These are phyloP conservation scores for Solanum hybrid DNA, from an alignment of 305 asterid species.

Conservation along the genomic window DNA sequence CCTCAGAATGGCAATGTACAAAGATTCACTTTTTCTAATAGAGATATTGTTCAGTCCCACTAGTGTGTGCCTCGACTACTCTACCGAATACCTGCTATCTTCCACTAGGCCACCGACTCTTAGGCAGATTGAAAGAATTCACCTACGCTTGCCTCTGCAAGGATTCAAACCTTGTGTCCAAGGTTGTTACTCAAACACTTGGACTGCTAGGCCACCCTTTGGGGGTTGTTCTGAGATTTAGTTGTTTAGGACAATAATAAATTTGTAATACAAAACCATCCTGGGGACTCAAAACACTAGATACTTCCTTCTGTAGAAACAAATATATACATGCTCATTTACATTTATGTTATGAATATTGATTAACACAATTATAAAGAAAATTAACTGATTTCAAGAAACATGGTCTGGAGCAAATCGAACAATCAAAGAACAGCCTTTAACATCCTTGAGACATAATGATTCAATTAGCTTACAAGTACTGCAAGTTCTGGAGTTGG, in stretches of 20 bases:
- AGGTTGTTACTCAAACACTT: neutral
- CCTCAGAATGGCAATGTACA: neutral
- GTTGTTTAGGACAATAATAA: neutral
- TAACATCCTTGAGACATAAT: neutral
- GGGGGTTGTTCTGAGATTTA: neutral
- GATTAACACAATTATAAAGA: neutral
- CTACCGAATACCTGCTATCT: neutral
- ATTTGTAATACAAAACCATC: constrained; percentile 8
- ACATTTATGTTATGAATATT: neutral
- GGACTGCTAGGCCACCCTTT: neutral
- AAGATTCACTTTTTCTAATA: neutral
- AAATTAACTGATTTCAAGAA: neutral
- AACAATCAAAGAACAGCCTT: neutral
- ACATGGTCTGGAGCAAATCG: neutral
- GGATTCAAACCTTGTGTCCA: neutral
- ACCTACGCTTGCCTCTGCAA: neutral
- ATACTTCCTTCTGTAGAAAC: neutral
- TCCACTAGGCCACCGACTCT: neutral
- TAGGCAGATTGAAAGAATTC: neutral
- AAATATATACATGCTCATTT: neutral
- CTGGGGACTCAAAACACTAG: neutral
- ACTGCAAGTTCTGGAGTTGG: constrained; percentile 51
- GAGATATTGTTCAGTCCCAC: neutral
- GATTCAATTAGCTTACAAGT: constrained; percentile 44
- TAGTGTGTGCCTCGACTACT: neutral